phyloP scores from a whole-genome alignment of 2,329 filamentous ascomycete genomes.

The Echinosphaeria canescens region DNA sequence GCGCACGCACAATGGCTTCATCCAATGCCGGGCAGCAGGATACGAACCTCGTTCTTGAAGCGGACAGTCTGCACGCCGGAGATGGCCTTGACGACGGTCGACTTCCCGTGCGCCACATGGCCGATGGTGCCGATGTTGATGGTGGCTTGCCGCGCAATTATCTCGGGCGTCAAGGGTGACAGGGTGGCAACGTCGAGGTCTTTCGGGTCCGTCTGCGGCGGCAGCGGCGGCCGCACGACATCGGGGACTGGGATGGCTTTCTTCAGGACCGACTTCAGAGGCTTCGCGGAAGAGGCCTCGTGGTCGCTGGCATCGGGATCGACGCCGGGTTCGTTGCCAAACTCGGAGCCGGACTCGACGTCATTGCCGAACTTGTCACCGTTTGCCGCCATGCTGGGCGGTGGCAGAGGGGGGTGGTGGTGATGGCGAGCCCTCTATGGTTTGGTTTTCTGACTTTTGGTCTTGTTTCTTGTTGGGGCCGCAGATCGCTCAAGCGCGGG shows the following conservation, averaged over 20 bases:
- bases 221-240: conserved; percentile 30
- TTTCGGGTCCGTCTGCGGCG: conserved; percentile 83
- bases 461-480: neutral
- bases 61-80: conserved; percentile 96
- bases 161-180: conserved; percentile 79
- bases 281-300: conserved; percentile 36
- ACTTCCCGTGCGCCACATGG: conserved; percentile 97
- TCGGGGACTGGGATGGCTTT: conserved; percentile 40
- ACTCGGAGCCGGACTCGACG: conserved; percentile 50
- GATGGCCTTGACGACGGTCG: conserved; percentile 96
- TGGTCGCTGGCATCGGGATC: conserved; percentile 28
- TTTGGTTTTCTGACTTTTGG: conserved; percentile 3
- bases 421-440: conserved; percentile 10
- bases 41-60: conserved; percentile 99
- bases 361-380: conserved; percentile 49
- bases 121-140: conserved; percentile 99
- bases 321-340: conserved; percentile 37
- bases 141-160: conserved; percentile 92
- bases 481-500: too few relatives aligned
- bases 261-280: conserved; percentile 72
- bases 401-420: too few relatives aligned
- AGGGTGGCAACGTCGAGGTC: conserved; percentile 66
- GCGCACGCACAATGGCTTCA: too few relatives aligned
- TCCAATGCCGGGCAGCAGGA: too few relatives aligned
- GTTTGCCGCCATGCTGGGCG: conserved; percentile 32